Evolutionary conservation across 192 early-diverging fungal genomes (phyloP).

Genomic region (Coemansia furcata): DNA sequence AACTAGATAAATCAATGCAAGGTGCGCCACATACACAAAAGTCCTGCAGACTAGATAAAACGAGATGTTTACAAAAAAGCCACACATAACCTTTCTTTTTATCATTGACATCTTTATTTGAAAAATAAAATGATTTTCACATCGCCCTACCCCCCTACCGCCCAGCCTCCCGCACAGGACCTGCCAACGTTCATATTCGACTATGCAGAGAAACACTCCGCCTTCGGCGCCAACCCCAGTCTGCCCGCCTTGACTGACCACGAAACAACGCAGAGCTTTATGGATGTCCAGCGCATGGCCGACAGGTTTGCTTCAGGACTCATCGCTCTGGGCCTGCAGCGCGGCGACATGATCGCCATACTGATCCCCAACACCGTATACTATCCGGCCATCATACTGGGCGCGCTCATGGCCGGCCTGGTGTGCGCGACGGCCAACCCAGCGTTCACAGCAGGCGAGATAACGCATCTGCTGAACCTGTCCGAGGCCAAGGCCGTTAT

Average conservation of each 20-base stretch:
- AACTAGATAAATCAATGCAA: neutral
- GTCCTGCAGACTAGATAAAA: too few species aligned
- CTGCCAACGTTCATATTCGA: constrained; percentile 41
- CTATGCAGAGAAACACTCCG: constrained; percentile 18
- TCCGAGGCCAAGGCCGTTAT: constrained; percentile 68
- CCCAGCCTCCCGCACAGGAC: constrained; percentile 30
- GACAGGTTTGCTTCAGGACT: constrained; percentile 42
- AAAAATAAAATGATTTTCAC: constrained; percentile 33
- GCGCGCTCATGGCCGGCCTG: constrained; percentile 65
- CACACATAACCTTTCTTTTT: neutral
- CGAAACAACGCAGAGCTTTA: constrained; percentile 18
- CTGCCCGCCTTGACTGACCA: constrained; percentile 18
- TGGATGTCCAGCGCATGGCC: constrained; percentile 18
- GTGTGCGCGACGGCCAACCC: constrained; percentile 77
- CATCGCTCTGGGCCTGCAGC: constrained; percentile 55
- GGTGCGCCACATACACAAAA: too few species aligned
- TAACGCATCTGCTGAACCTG: constrained; percentile 72
- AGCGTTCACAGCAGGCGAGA: constrained; percentile 72
- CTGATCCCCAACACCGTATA: constrained; percentile 70
- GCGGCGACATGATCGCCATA: constrained; percentile 68
- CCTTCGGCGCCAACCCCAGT: constrained; percentile 31
- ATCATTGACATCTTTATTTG: neutral
- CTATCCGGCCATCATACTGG: constrained; percentile 62
- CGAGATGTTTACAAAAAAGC: neutral
- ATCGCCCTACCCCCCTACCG: constrained; percentile 20